Conservation (phyloP, 345 rosid genomes). For the Corchorus olitorius region DNA sequence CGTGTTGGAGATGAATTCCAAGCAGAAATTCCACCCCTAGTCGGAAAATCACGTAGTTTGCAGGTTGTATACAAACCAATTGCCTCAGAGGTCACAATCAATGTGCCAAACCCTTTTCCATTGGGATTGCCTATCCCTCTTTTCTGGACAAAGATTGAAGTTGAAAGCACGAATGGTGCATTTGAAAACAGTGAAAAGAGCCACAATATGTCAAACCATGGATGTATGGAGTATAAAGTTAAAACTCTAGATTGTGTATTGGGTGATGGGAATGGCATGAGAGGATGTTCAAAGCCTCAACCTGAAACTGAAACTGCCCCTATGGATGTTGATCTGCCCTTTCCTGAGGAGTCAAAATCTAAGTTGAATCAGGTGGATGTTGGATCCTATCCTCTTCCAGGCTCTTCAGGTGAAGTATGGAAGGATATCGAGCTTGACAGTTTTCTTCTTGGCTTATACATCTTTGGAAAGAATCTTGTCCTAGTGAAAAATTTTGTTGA, state of each 20-base stretch:
- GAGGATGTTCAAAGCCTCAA: conserved; percentile 11
- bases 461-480: conserved; percentile 67
- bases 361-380: conserved; percentile 36
- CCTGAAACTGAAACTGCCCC: conserved; percentile 14
- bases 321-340: conserved; percentile 36
- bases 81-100: conserved; percentile 21
- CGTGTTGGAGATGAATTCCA: conserved; percentile 65
- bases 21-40: conserved; percentile 47
- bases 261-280: not conserved
- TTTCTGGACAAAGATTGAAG: conserved; percentile 47
- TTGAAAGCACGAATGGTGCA: conserved; percentile 41
- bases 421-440: conserved; percentile 40
- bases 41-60: conserved; percentile 31
- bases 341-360: conserved; percentile 33
- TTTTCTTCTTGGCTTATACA: conserved; percentile 73
- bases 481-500: conserved; percentile 58
- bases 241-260: conserved; percentile 12
- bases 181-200: conserved; percentile 32
- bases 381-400: conserved; percentile 53
- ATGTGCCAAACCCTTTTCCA: conserved; percentile 23
- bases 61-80: conserved; percentile 27
- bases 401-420: conserved; percentile 51
- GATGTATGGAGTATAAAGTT: conserved; percentile 20
- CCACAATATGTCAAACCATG: conserved; percentile 22
- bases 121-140: conserved; percentile 48